phyloP scores from a whole-genome alignment of 2,329 filamentous ascomycete species.

The Colletotrichum ledebouriae region DNA sequence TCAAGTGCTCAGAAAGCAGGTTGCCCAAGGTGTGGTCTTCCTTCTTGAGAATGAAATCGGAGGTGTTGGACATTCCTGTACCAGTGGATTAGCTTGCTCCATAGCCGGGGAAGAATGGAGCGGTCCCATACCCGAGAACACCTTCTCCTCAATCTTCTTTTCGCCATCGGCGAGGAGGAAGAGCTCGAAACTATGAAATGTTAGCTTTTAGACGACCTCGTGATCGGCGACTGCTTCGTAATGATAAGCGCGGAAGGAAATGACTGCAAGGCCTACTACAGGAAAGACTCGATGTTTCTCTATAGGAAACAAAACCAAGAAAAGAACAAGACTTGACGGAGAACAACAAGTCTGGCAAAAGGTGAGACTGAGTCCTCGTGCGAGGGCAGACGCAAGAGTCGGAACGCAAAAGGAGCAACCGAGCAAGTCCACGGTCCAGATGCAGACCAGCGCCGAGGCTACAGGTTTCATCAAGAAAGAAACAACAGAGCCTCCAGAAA shows the following conservation, averaged over 20 bases:
- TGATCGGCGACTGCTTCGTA: too few relatives aligned
- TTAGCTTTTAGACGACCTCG: not conserved
- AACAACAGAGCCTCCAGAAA: not conserved
- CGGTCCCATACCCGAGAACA: conserved; percentile 82
- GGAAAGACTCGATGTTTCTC: too few relatives aligned
- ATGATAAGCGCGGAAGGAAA: too few relatives aligned
- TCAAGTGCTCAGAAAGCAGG: conserved; percentile 86
- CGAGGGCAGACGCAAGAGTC: too few relatives aligned
- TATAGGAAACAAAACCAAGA: too few relatives aligned
- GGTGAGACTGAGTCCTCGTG: too few relatives aligned
- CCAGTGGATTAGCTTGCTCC: not conserved
- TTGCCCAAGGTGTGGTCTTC: conserved; percentile 98
- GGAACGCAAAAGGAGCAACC: too few relatives aligned
- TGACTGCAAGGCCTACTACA: too few relatives aligned
- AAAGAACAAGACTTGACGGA: too few relatives aligned
- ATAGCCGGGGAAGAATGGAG: conserved; percentile 28
- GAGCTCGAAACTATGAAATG: conserved; percentile 81
- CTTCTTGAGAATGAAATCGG: conserved; percentile 94
- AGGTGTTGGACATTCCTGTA: conserved; percentile 90
- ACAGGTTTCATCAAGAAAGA: not conserved
- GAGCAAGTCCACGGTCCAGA: too few relatives aligned
- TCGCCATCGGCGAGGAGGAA: conserved; percentile 90
- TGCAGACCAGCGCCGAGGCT: too few relatives aligned
- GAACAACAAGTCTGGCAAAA: too few relatives aligned
- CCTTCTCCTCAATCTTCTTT: conserved; percentile 91